phyloP scores from a whole-genome alignment of 2,329 filamentous ascomycete genomes.

The Neospermospora avenae region DNA sequence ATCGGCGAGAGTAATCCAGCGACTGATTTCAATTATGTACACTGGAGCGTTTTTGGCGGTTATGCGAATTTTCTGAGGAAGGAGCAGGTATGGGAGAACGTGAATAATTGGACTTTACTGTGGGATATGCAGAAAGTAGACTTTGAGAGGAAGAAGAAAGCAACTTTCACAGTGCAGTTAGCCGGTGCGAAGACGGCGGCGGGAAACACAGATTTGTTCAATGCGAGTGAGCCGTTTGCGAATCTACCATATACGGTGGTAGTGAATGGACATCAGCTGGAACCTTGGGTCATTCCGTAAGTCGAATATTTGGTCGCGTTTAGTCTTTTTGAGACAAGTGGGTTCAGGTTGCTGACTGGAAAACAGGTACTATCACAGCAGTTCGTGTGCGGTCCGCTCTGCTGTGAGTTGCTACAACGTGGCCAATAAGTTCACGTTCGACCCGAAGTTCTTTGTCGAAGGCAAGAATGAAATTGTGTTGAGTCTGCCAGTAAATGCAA shows the following conservation, averaged over 20 bases:
- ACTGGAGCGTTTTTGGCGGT: slow-evolving; percentile 62
- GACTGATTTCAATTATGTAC: slow-evolving; percentile 59
- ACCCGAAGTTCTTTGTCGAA: slow-evolving; percentile 44
- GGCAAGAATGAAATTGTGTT: slow-evolving; percentile 55
- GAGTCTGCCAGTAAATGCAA: slow-evolving; percentile 57
- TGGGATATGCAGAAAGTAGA: slow-evolving; percentile 47
- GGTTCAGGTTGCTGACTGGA: slow-evolving; percentile 7
- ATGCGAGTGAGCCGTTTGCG: slow-evolving; percentile 48
- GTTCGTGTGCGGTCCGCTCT: slow-evolving; percentile 58
- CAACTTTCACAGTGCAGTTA: slow-evolving; percentile 60
- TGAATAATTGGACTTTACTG: slow-evolving; percentile 58
- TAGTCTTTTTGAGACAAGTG: not conserved
- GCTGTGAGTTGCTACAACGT: slow-evolving; percentile 61
- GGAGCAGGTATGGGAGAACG: slow-evolving; percentile 43
- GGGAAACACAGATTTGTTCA: slow-evolving; percentile 59
- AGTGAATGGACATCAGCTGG: slow-evolving; percentile 44
- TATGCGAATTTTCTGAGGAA: slow-evolving; percentile 46
- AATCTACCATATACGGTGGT: slow-evolving; percentile 51
- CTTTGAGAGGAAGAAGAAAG: slow-evolving; percentile 42
- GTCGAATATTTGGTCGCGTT: slow-evolving; percentile 18
- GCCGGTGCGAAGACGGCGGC: slow-evolving; percentile 60
- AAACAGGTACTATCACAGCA: slow-evolving; percentile 50
- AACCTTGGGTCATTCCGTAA: slow-evolving; percentile 56
- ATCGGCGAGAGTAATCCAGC: slow-evolving; percentile 50
- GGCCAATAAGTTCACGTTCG: slow-evolving; percentile 56